These are phyloP conservation scores for Hypoxylon sp. DNA, from an alignment of 2,329 filamentous ascomycete species.

Conservation along the genomic window DNA sequence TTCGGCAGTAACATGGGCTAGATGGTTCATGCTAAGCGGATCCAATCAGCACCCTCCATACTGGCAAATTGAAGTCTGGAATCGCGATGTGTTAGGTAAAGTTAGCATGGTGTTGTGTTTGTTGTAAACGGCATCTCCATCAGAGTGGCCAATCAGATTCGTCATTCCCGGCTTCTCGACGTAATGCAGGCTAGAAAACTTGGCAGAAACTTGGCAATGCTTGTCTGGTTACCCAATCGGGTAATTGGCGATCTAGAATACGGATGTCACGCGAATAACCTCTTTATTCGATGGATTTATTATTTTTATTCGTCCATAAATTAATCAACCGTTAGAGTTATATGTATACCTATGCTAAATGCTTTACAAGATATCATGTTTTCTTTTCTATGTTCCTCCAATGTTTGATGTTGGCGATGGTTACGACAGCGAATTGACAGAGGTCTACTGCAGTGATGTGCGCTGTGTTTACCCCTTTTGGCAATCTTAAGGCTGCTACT, in stretches of 20 bases:
- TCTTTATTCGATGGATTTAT: neutral
- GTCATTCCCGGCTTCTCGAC: slow-evolving; percentile 15
- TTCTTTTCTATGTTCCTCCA: too few relatives aligned
- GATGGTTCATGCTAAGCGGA: slow-evolving; percentile 7
- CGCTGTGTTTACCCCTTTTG: too few relatives aligned
- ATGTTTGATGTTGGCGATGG: too few relatives aligned
- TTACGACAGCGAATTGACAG: too few relatives aligned
- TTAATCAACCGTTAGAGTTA: slow-evolving; percentile 1
- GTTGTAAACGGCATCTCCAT: slow-evolving; percentile 12
- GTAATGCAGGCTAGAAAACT: slow-evolving; percentile 41
- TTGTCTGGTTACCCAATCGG: slow-evolving; percentile 33
- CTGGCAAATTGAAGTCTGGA: slow-evolving; percentile 11
- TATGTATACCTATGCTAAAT: too few relatives aligned
- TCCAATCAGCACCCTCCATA: slow-evolving; percentile 19
- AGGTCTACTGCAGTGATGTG: too few relatives aligned
- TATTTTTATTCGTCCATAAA: neutral
- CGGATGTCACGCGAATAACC: neutral
- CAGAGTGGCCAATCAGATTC: slow-evolving; percentile 12
- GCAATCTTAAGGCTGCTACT: neutral
- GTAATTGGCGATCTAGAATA: slow-evolving; percentile 24
- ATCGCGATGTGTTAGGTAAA: slow-evolving; percentile 30
- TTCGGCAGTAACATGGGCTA: slow-evolving; percentile 14
- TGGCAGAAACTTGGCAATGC: slow-evolving; percentile 41
- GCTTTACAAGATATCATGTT: too few relatives aligned
- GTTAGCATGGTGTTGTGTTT: slow-evolving; percentile 18